Evolutionary conservation across 2,329 filamentous ascomycete genomes (phyloP).

Genomic region (Claviceps purpurea): DNA sequence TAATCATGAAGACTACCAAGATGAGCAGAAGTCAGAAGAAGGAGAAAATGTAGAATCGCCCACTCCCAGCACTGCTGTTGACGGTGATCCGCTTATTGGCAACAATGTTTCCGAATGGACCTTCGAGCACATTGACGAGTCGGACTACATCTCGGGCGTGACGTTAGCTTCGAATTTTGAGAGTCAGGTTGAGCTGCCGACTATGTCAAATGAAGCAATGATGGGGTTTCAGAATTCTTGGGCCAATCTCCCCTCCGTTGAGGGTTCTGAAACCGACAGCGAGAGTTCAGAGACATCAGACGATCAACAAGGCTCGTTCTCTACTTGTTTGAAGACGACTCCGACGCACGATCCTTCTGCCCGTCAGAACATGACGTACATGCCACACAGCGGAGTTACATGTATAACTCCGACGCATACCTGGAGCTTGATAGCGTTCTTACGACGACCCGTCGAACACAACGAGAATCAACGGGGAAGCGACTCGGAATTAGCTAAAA

Average conservation of each 20-base stretch:
- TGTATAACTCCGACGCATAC: conserved; percentile 8
- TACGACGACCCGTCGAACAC: conserved; percentile 9
- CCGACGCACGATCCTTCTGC: neutral
- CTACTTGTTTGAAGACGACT: conserved; percentile 3
- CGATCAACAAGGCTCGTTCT: neutral
- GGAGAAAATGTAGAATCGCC: neutral
- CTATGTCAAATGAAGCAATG: neutral
- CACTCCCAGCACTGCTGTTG: neutral
- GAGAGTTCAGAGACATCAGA: neutral
- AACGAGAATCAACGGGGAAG: conserved; percentile 5
- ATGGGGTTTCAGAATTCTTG: neutral
- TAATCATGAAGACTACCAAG: neutral
- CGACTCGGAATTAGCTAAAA: neutral
- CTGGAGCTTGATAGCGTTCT: conserved; percentile 9
- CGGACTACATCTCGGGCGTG: neutral
- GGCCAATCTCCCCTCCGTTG: neutral
- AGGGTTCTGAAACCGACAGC: neutral
- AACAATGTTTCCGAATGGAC: neutral
- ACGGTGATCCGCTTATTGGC: neutral
- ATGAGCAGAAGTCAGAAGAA: no score
- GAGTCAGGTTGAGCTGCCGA: neutral
- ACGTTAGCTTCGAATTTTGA: neutral
- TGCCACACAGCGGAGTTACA: conserved; percentile 19
- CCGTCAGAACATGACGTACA: conserved; percentile 21
- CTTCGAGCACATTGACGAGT: neutral